Conservation (phyloP, 2,329 filamentous ascomycete genomes). For the Ascochyta koolunga region DNA sequence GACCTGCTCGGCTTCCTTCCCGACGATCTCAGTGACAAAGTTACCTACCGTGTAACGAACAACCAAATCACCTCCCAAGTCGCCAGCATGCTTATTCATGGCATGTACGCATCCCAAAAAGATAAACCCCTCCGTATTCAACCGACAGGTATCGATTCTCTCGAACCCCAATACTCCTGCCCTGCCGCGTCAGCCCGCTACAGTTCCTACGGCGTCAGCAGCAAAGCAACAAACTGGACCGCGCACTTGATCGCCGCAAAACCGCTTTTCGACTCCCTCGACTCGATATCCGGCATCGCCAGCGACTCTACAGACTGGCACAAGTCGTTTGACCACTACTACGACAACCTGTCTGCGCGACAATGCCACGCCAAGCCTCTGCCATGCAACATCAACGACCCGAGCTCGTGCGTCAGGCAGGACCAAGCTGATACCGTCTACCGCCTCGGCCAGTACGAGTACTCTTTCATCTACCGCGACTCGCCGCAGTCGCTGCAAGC, state of each 20-base stretch:
- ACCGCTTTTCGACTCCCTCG: constrained; percentile 64
- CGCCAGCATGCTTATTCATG: constrained; percentile 73
- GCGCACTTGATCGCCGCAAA: constrained; percentile 65
- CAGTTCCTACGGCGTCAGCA: constrained; percentile 54
- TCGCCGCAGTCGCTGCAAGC: constrained; percentile 66
- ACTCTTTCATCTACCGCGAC: constrained; percentile 78
- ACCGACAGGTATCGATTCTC: constrained; percentile 67
- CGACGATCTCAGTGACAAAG: constrained; percentile 47
- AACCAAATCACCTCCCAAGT: constrained; percentile 85
- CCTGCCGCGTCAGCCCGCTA: constrained; percentile 55
- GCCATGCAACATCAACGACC: constrained; percentile 66
- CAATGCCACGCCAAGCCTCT: constrained; percentile 77
- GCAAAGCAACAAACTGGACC: constrained; percentile 60
- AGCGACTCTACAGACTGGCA: constrained; percentile 68
- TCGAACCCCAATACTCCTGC: constrained; percentile 77
- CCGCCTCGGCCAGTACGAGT: constrained; percentile 79
- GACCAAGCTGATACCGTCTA: constrained; percentile 72
- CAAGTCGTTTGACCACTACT: constrained; percentile 78
- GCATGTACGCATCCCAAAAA: constrained; percentile 58
- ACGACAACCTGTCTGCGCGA: constrained; percentile 79
- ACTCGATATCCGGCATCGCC: constrained; percentile 71
- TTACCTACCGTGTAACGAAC: constrained; percentile 76
- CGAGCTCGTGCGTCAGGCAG: constrained; percentile 65
- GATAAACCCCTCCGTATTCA: constrained; percentile 54
- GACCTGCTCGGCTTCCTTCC: constrained; percentile 73